Evolutionary conservation across 257 asterid species (phyloP).

Genomic region (Lycium barbarum): DNA sequence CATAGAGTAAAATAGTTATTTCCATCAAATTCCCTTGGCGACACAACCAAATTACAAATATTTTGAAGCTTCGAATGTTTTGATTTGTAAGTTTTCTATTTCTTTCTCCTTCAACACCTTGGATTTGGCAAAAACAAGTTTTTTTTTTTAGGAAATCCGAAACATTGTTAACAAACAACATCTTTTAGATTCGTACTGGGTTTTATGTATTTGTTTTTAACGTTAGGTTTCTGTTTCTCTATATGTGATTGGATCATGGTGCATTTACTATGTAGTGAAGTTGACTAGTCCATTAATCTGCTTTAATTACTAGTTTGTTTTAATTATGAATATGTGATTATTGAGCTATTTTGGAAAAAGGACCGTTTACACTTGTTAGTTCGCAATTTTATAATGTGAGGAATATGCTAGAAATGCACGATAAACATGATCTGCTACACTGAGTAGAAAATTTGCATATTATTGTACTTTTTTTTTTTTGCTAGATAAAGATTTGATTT

Average conservation of each 20-base stretch:
- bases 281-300: no score
- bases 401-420: slow-evolving; percentile 13
- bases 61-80: no score
- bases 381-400: background rate
- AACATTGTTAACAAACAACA: background rate
- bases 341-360: no score
- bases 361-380: background rate
- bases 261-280: no score
- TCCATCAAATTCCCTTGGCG: no score
- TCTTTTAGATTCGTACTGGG: no score
- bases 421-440: background rate
- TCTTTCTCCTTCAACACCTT: background rate
- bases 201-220: no score
- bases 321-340: background rate
- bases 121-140: background rate
- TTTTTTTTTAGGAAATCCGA: background rate
- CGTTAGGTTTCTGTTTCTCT: background rate
- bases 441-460: background rate
- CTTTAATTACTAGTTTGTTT: no score
- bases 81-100: background rate
- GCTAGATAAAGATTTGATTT: slow-evolving; percentile 5
- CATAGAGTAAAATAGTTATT: no score
- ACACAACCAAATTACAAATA: no score
- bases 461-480: background rate
- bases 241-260: background rate